Evolutionary conservation across 768 basidiomycete genomes (phyloP), one percentile per base, ranked within the genome.

Genomic region (Tricholoma furcatifolium): DNA sequence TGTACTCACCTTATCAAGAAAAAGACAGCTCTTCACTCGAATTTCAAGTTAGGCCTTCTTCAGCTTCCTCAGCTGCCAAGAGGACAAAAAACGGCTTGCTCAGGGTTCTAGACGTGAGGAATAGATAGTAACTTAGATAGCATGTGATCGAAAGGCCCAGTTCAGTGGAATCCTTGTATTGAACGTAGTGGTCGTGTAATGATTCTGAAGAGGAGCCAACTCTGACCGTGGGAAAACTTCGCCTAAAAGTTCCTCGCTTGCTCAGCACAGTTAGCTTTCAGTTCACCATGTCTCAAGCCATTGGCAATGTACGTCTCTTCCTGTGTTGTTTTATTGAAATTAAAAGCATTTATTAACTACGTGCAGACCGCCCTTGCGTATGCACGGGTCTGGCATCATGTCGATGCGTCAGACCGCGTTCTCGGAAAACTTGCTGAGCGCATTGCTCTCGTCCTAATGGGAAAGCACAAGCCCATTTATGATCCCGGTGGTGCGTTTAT

Each of bases 381-480:
- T 62, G 88, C 92, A n/a, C 80, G 95, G 42, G 85, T 93, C 41
- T 99, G 96, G 97, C 93, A 98, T 67, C 91, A 91, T 56, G 92
- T 93, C 57, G 88, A 96, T 62, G 94, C 95, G 11, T 79, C 88
- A 9, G 90, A 91, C 61, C 85, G 95, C 35, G 76, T 94, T n/a
- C 79, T 98, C 15, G 97, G 97, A 66, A 93, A 95, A 76, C 81
- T 98, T 9, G 95, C 97, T 6, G 87, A 91, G 62, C 81, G 93
- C 32, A 97, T 99, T 61, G 96, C 97, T 3, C 81, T 92, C 53
- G 93, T 94, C 30, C 79, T 99, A 42, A 98, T 98, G 96, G 97
- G 96, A 65, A 99, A 98, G 73, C 94, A 98, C 70, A 99, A 98
- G 66, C 95, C 96, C 6, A 92, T 95, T 36, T 98, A 91, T 63